Evolutionary conservation across 2,329 filamentous ascomycete species (phyloP).

Genomic region (Orbilia quercus): DNA sequence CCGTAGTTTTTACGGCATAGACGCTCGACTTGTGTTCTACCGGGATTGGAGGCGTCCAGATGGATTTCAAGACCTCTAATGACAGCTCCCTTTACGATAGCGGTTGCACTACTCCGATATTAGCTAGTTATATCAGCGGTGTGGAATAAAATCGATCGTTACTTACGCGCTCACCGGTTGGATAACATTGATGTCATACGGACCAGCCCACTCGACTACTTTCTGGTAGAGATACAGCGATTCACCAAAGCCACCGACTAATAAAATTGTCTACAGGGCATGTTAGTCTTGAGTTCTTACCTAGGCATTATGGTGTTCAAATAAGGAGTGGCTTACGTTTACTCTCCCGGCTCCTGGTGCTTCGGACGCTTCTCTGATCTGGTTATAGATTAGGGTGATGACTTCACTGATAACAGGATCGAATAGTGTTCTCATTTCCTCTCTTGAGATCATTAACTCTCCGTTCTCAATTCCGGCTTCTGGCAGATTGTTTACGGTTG

Average conservation of each 20-base stretch:
- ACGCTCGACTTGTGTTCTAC: slow-evolving; percentile 49
- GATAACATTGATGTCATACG: slow-evolving; percentile 46
- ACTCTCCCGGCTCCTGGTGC: slow-evolving; percentile 45
- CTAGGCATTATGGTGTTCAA: background rate
- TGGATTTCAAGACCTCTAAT: slow-evolving; percentile 54
- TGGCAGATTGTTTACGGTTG: slow-evolving; percentile 54
- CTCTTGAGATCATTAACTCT: slow-evolving; percentile 54
- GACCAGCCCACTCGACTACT: slow-evolving; percentile 53
- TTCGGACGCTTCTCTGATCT: slow-evolving; percentile 57
- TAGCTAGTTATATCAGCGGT: no score
- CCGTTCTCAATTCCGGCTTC: slow-evolving; percentile 51
- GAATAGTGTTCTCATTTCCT: slow-evolving; percentile 58
- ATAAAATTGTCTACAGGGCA: slow-evolving; percentile 54
- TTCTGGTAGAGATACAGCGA: slow-evolving; percentile 58
- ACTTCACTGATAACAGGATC: slow-evolving; percentile 58
- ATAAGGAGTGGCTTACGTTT: slow-evolving; percentile 12
- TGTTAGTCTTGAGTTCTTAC: background rate
- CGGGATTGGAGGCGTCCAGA: slow-evolving; percentile 45
- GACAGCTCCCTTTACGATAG: slow-evolving; percentile 51
- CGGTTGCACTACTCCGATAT: slow-evolving; percentile 31
- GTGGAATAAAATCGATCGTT: no score
- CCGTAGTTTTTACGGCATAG: slow-evolving; percentile 53
- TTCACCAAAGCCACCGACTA: slow-evolving; percentile 59
- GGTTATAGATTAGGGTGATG: slow-evolving; percentile 56
- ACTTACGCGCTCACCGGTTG: slow-evolving; percentile 54